Conservation (phyloP, 1,284 basidiomycete genomes). For the Irpex lacteus region DNA sequence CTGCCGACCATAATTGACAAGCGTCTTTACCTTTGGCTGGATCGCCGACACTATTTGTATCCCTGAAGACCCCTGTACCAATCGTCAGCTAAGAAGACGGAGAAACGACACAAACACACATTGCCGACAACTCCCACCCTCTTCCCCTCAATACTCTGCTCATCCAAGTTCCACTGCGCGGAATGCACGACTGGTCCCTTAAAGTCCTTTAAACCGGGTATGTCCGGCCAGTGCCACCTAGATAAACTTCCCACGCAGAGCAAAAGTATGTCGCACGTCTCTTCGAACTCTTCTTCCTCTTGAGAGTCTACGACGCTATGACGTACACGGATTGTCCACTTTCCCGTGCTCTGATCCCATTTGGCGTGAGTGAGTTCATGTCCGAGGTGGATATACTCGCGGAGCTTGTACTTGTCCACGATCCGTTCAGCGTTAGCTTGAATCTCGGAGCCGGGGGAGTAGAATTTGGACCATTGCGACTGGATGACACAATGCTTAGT, state of each 20-base stretch:
- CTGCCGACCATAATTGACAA: slow-evolving; percentile 58
- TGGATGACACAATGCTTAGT: slow-evolving; percentile 17
- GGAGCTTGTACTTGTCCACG: slow-evolving; percentile 52
- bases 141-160: slow-evolving; percentile 52
- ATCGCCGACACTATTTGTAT: slow-evolving; percentile 61
- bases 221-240: slow-evolving; percentile 18
- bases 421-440: slow-evolving; percentile 45
- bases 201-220: slow-evolving; percentile 15
- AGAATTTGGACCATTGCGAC: slow-evolving; percentile 56
- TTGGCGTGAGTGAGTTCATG: slow-evolving; percentile 47
- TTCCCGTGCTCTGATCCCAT: slow-evolving; percentile 44
- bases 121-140: slow-evolving; percentile 60
- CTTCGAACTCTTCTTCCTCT: slow-evolving; percentile 18
- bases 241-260: slow-evolving; percentile 10
- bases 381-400: slow-evolving; percentile 45
- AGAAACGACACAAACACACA: slow-evolving; percentile 30
- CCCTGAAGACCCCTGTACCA: slow-evolving; percentile 55
- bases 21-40: slow-evolving; percentile 47
- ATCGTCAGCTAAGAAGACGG: neutral
- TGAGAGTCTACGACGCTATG: neutral
- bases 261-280: slow-evolving; percentile 16
- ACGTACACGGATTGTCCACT: slow-evolving; percentile 51
- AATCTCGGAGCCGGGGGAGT: slow-evolving; percentile 54
- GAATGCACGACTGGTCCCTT: slow-evolving; percentile 26
- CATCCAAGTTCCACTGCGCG: slow-evolving; percentile 51